Percentiles rank a stretch among this genome's conserved stretches.
Conservation (phyloP, 768 basidiomycete genomes). For the Trametes villosa region DNA sequence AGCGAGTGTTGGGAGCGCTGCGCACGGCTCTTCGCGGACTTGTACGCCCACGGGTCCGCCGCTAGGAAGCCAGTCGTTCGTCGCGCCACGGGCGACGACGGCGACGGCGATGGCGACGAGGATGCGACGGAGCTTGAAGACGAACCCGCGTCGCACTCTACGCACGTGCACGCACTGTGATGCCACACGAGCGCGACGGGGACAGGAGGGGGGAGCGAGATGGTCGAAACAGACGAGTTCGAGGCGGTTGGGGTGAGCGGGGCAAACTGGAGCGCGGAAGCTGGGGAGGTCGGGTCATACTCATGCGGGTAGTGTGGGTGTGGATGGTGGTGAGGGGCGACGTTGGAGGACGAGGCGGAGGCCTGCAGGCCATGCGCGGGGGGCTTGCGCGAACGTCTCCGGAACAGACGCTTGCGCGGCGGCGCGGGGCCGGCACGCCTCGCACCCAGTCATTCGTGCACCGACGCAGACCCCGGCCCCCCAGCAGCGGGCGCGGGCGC, state of each 20-base stretch:
- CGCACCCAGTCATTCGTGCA: constrained; percentile 26
- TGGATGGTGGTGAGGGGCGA: neutral
- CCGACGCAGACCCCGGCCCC: neutral
- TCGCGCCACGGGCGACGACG: neutral
- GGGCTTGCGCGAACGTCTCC: constrained; percentile 9
- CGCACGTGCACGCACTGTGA: constrained; percentile 1
- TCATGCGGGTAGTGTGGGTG: neutral
- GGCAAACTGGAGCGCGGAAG: constrained; percentile 19
- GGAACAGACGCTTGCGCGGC: constrained; percentile 22
- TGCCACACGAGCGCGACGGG: neutral
- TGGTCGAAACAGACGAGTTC: constrained; percentile 17
- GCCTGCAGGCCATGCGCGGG: constrained; percentile 10
- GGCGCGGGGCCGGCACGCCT: constrained; percentile 23
- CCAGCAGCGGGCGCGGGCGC: neutral
- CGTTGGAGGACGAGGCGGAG: constrained; percentile 17
- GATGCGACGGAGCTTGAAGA: neutral
- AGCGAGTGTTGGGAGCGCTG: constrained; percentile 4
- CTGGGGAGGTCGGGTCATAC: neutral
- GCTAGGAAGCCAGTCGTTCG: neutral
- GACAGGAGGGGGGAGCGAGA: constrained; percentile 9
- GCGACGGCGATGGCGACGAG: neutral
- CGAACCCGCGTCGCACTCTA: neutral
- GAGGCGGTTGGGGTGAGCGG: constrained; percentile 13
- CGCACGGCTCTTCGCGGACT: constrained; percentile 10
- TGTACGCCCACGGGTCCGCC: constrained; percentile 18